Evolutionary conservation across 2,329 filamentous ascomycete genomes (phyloP).

Genomic region (Cercospora berteroae): DNA sequence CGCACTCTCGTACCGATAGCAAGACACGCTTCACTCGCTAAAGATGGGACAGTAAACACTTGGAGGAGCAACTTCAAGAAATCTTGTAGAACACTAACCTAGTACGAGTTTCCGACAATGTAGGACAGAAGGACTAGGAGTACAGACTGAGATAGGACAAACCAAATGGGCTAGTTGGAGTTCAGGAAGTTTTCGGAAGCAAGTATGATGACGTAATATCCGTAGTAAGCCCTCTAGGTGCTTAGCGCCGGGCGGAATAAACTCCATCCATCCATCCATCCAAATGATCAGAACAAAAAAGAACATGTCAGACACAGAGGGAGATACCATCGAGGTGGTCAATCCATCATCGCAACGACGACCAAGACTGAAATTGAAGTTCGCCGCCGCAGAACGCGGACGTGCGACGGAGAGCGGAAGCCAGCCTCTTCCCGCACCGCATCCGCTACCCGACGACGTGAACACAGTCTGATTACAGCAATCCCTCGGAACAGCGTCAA

Average conservation of each 20-base stretch:
- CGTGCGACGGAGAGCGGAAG: background rate
- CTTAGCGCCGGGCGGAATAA: too few relatives aligned
- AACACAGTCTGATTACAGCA: too few relatives aligned
- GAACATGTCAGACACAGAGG: background rate
- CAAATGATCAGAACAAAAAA: too few relatives aligned
- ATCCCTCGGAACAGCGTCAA: too few relatives aligned
- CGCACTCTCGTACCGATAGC: background rate
- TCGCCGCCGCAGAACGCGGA: background rate
- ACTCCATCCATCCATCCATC: too few relatives aligned
- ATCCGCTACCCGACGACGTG: too few relatives aligned
- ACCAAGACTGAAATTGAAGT: background rate
- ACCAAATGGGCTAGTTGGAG: background rate
- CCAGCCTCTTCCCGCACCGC: background rate
- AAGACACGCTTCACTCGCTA: slow-evolving; percentile 2
- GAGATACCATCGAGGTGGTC: background rate
- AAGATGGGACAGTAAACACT: slow-evolving; percentile 3
- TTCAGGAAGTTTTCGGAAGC: too few relatives aligned
- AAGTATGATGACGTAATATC: too few relatives aligned
- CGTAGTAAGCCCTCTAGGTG: too few relatives aligned
- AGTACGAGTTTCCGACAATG: background rate
- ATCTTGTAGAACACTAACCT: background rate
- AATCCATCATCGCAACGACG: background rate
- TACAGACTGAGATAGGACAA: background rate
- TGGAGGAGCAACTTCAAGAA: slow-evolving; percentile 1
- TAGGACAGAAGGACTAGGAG: background rate